Base-by-base conservation (phyloP, 1,139 yeast genomes). In the Lodderomyces metapsilosis region DNA sequence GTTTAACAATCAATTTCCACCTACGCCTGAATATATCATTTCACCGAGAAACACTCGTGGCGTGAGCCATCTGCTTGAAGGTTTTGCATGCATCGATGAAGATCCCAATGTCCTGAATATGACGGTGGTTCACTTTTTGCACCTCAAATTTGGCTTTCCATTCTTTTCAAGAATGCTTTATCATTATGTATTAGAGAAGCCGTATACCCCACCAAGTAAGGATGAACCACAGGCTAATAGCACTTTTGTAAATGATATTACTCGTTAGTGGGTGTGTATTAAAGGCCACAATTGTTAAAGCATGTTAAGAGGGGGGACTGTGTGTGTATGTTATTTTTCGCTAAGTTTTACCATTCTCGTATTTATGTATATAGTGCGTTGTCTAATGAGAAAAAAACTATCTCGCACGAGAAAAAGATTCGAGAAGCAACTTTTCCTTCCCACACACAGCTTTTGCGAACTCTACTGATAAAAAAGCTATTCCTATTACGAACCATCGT, bases 141-240 rank as follows among this genome's bases (percentile, higher is more conserved):
- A 43, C 15, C 28, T 45, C 8, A 46, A 48, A 23, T 54, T 58
- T 42, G 57, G 60, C 6, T 57, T 53, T 34, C 50, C 49, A 17
- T 49, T 54, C 16, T 57, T 50, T 37, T 40, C 53, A 21, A 50
- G 48, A 37, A 41, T 56, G 2, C 27, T 56, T 18, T 54, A 45
- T 32, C 43, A 42, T 31, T 56, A 48, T 40, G 51, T 51, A 10
- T 43, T 45, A 30, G 62, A 58, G 15, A 56, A 54, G 35, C 50
- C 64, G 12, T 59, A 66, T 5, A 60, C 64, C 4, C 30, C 31
- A 6, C 31, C 35, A 57, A 58, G 11, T 68, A 70, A 43, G 73
- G 63, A 28, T 57, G 63, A 24, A 60, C 64, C 65, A 10, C 37
- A 17, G 15, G 37, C 28, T 10, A 35, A 21, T n/a, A 27, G 37